These are phyloP conservation scores for Codiaeum variegatum DNA, from an alignment of 441 rosid species.

Conservation along the genomic window DNA sequence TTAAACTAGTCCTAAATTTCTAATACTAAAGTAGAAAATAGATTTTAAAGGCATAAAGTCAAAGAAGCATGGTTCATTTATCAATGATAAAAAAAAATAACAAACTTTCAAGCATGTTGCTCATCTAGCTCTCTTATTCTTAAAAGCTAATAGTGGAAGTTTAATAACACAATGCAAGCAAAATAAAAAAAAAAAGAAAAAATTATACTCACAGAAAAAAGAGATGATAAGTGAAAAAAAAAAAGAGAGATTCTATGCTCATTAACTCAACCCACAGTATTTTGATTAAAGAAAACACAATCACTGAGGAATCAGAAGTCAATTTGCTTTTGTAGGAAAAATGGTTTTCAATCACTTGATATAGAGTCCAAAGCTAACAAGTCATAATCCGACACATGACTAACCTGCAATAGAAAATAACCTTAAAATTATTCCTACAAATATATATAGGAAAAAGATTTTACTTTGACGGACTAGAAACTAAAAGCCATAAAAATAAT, in stretches of 20 bases:
- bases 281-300: not conserved
- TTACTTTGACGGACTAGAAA: too few species aligned
- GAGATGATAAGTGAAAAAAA: too few species aligned
- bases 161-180: too few species aligned
- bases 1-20: not conserved
- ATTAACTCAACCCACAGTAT: not conserved
- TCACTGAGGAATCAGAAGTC: not conserved
- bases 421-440: conserved; percentile 1
- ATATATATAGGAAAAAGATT: not conserved
- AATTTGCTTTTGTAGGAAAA: conserved; percentile 8
- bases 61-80: conserved; percentile 16
- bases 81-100: not conserved
- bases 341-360: conserved; percentile 50
- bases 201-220: too few species aligned
- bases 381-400: conserved; percentile 94
- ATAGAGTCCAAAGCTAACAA: conserved; percentile 89
- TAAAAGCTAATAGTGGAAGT: too few species aligned
- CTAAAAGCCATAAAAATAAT: too few species aligned
- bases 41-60: not conserved
- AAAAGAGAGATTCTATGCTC: too few species aligned
- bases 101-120: conserved; percentile 76
- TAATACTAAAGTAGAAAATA: not conserved
- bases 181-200: too few species aligned
- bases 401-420: conserved; percentile 59
- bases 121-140: conserved; percentile 81